Percentiles rank a stretch among this genome's conserved stretches.
Conservation (phyloP, 192 early-diverging fungal species). For the Coemansia sp. region DNA sequence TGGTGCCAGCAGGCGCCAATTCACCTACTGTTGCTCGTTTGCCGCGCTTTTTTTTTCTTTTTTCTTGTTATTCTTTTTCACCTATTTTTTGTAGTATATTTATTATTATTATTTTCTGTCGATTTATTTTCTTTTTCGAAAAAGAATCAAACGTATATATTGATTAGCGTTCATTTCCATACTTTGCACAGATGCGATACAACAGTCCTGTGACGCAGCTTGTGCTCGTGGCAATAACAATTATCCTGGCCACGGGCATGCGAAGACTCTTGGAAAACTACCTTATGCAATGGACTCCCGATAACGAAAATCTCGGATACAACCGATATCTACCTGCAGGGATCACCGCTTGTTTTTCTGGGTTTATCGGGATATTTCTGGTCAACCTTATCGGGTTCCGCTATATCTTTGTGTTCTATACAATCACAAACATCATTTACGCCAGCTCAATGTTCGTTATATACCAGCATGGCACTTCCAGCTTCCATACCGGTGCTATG, state of each 20-base stretch:
- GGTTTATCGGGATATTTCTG: conserved; percentile 28
- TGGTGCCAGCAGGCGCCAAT: too few relatives aligned
- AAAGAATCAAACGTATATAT: too few relatives aligned
- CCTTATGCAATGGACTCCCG: conserved; percentile 19
- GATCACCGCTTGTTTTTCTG: conserved; percentile 24
- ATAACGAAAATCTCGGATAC: conserved; percentile 28
- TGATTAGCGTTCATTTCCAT: too few relatives aligned
- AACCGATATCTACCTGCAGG: conserved; percentile 38
- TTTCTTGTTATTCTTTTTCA: background rate
- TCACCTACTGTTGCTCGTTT: too few relatives aligned
- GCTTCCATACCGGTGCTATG: conserved; percentile 15
- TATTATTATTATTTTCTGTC: too few relatives aligned
- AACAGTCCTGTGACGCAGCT: conserved; percentile 34
- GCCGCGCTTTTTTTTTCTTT: too few relatives aligned
- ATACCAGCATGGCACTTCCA: conserved; percentile 15
- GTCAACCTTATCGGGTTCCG: conserved; percentile 37
- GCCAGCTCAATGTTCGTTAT: conserved; percentile 26
- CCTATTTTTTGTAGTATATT: too few relatives aligned
- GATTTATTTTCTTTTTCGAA: too few relatives aligned
- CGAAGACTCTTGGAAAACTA: conserved; percentile 32
- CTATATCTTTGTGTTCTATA: conserved; percentile 24
- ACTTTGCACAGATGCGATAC: conserved; percentile 18
- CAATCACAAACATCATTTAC: conserved; percentile 24
- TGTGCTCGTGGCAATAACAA: conserved; percentile 8
- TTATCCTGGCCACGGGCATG: conserved; percentile 23